These are phyloP conservation scores for Toxoplasma gondii DNA, from an alignment of 169 alveolate genomes.

Conservation along the genomic window DNA sequence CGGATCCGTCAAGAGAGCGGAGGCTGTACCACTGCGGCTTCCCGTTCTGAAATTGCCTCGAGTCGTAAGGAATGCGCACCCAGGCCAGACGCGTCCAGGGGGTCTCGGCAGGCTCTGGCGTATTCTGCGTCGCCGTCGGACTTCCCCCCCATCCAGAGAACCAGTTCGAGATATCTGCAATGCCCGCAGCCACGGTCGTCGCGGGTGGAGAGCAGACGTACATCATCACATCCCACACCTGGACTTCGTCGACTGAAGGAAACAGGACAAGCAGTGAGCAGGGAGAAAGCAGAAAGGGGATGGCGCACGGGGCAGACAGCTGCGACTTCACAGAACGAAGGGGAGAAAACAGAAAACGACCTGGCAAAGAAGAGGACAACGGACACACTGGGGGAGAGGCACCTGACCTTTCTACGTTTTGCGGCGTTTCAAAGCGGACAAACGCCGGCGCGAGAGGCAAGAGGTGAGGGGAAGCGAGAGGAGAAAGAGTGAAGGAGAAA, in stretches of 20 bases:
- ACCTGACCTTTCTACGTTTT: too few relatives aligned
- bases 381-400: too few relatives aligned
- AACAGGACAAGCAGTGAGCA: neutral
- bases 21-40: conserved; percentile 87
- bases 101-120: conserved; percentile 48
- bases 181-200: conserved; percentile 68
- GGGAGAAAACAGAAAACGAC: too few relatives aligned
- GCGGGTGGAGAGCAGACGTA: conserved; percentile 72
- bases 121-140: conserved; percentile 56
- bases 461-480: too few relatives aligned
- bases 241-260: conserved; percentile 62
- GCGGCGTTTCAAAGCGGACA: too few relatives aligned
- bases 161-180: conserved; percentile 46
- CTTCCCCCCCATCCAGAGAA: conserved; percentile 67
- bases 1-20: conserved; percentile 63
- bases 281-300: neutral
- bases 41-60: conserved; percentile 73
- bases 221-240: conserved; percentile 76
- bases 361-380: too few relatives aligned
- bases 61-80: conserved; percentile 81
- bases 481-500: too few relatives aligned
- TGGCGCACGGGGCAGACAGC: too few relatives aligned
- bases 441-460: too few relatives aligned
- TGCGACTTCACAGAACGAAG: too few relatives aligned
- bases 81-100: conserved; percentile 78